Evolutionary conservation across 305 asterid genomes (phyloP).

Genomic region (Plantago lanceolata): DNA sequence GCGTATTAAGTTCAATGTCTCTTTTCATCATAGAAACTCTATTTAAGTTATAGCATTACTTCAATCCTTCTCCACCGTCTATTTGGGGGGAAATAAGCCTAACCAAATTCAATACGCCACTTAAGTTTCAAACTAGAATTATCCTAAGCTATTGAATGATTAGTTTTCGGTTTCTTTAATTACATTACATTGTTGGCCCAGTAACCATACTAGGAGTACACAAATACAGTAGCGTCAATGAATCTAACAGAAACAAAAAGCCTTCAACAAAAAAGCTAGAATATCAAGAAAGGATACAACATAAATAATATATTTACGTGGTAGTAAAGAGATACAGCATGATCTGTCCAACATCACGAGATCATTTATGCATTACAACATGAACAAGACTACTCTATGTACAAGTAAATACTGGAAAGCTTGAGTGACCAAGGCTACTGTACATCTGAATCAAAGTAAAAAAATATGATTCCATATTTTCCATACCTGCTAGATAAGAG

Average conservation of each 20-base stretch:
- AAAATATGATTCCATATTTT: not conserved
- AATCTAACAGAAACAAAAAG: not conserved
- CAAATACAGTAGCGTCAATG: not conserved
- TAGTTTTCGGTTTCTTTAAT: too few species aligned
- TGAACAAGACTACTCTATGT: constrained; percentile 7
- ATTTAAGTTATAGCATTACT: too few species aligned
- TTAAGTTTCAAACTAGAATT: too few species aligned
- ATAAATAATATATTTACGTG: constrained; percentile 12
- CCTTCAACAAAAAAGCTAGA: not conserved
- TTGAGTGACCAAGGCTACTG: not conserved
- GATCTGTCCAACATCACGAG: not conserved
- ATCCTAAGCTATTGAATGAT: too few species aligned
- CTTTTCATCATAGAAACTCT: too few species aligned
- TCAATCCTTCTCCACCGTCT: too few species aligned
- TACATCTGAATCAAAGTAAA: constrained; percentile 14
- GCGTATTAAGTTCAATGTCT: too few species aligned
- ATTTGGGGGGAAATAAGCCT: too few species aligned
- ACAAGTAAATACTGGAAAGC: constrained; percentile 1
- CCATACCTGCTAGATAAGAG: constrained; percentile 9
- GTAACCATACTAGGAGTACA: not conserved
- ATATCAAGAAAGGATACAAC: not conserved
- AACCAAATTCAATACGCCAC: too few species aligned
- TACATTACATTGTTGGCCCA: too few species aligned
- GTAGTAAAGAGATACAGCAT: constrained; percentile 2
- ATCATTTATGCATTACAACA: constrained; percentile 9